phyloP scores from a whole-genome alignment of 768 basidiomycete species.

The Asterophora parasitica region DNA sequence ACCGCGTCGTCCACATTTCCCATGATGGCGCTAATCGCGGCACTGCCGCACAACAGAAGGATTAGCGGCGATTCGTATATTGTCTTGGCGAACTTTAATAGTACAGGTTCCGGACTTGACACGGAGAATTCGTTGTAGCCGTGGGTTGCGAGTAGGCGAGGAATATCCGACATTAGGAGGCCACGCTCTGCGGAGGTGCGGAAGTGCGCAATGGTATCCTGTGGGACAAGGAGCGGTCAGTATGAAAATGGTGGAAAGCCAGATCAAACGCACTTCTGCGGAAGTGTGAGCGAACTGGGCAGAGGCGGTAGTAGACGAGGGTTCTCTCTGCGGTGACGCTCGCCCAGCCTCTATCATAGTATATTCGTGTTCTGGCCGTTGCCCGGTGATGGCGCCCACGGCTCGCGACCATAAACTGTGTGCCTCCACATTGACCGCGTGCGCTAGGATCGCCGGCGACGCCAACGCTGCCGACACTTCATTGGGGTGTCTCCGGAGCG shows the following conservation, averaged over 20 bases:
- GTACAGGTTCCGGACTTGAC: slow-evolving; percentile 68
- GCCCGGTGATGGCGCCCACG: slow-evolving; percentile 35
- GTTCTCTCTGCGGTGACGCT: slow-evolving; percentile 23
- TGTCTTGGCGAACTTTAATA: slow-evolving; percentile 89
- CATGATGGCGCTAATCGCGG: slow-evolving; percentile 83
- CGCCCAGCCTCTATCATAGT: slow-evolving; percentile 37
- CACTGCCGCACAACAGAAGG: slow-evolving; percentile 85
- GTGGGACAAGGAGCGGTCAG: slow-evolving; percentile 6
- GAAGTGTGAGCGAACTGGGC: slow-evolving; percentile 63
- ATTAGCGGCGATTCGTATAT: slow-evolving; percentile 96
- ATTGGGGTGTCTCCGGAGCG: slow-evolving; percentile 60
- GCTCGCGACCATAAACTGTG: slow-evolving; percentile 47
- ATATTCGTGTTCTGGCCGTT: slow-evolving; percentile 24
- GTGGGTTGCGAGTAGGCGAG: slow-evolving; percentile 57
- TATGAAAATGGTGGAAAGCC: slow-evolving; percentile 1
- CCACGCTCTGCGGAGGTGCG: slow-evolving; percentile 60
- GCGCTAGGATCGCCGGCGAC: slow-evolving; percentile 45
- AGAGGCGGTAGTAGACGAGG: slow-evolving; percentile 52
- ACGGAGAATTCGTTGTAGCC: slow-evolving; percentile 97
- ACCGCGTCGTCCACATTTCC: slow-evolving; percentile 95
- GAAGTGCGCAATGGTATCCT: slow-evolving; percentile 76
- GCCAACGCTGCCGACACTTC: slow-evolving; percentile 40
- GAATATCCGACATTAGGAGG: slow-evolving; percentile 57
- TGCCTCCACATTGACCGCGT: slow-evolving; percentile 44
- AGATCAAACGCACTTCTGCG: slow-evolving; percentile 47